Conservation (phyloP, 768 basidiomycete genomes). For the Rhodotorula paludigena region DNA sequence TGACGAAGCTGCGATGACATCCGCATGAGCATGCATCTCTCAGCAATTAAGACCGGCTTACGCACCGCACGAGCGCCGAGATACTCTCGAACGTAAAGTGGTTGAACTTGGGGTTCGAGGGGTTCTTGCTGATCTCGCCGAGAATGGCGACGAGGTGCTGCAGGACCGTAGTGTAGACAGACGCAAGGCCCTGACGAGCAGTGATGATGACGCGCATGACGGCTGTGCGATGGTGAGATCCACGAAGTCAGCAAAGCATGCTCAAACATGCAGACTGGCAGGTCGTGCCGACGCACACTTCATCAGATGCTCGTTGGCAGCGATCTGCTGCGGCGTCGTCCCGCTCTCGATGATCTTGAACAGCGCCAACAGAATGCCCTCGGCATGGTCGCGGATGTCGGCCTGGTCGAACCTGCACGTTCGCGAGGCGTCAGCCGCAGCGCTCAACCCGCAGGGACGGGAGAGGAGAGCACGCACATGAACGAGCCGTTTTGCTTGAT, state of each 20-base stretch:
- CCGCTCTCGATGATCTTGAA: slow-evolving; percentile 73
- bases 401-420: slow-evolving; percentile 69
- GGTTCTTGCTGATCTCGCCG: slow-evolving; percentile 85
- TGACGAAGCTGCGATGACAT: slow-evolving; percentile 62
- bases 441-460: not conserved
- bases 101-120: slow-evolving; percentile 94
- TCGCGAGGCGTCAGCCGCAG: not conserved
- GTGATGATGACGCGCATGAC: slow-evolving; percentile 90
- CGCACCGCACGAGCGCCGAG: slow-evolving; percentile 71
- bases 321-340: slow-evolving; percentile 79
- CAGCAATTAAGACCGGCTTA: slow-evolving; percentile 43
- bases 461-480: slow-evolving; percentile 55
- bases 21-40: not conserved
- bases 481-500: slow-evolving; percentile 74
- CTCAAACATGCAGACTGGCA: not conserved
- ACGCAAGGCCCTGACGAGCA: slow-evolving; percentile 69
- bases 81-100: slow-evolving; percentile 96
- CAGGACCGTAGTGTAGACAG: slow-evolving; percentile 63
- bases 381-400: slow-evolving; percentile 79
- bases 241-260: not conserved
- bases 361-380: slow-evolving; percentile 60
- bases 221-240: slow-evolving; percentile 56
- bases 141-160: slow-evolving; percentile 74
- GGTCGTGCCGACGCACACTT: slow-evolving; percentile 61
- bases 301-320: slow-evolving; percentile 97